Percentiles rank a stretch among this genome's conserved stretches.
Conservation (phyloP, 2,329 filamentous ascomycete species). For the Pseudocercospora eumusae region DNA sequence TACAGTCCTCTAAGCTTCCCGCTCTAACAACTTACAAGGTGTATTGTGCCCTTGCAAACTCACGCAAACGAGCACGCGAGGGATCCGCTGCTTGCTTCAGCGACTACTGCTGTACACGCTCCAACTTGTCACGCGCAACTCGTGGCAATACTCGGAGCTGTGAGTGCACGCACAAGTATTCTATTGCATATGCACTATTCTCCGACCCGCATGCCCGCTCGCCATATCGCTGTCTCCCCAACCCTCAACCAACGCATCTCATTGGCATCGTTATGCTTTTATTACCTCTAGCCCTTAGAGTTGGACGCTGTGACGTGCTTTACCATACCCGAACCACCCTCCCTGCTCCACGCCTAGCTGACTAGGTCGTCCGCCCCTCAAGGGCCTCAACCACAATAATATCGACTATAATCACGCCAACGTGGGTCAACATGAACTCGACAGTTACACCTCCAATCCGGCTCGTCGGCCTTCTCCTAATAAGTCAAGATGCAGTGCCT, state of each 20-base stretch:
- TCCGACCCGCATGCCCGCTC: constrained; percentile 13
- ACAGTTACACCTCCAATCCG: not conserved
- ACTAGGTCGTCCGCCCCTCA: not conserved
- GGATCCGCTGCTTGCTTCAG: not conserved
- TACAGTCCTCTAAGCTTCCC: not conserved
- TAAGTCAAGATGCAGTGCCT: constrained; percentile 16
- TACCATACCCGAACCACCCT: not conserved
- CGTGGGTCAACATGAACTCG: constrained; percentile 5
- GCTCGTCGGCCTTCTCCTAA: not conserved
- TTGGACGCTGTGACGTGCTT: constrained; percentile 8
- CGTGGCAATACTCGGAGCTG: not conserved
- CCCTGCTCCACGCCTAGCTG: constrained; percentile 2
- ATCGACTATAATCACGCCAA: constrained; percentile 10
- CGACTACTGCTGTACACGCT: not conserved
- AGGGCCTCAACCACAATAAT: no score
- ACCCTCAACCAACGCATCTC: not conserved
- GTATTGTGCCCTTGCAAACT: not conserved
- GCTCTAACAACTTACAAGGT: constrained; percentile 1
- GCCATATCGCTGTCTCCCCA: not conserved
- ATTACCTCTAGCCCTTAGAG: constrained; percentile 2
- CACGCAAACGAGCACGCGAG: constrained; percentile 3
- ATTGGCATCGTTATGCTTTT: constrained; percentile 4
- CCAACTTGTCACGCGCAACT: constrained; percentile 1
- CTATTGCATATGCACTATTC: constrained; percentile 16
- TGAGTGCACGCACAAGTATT: constrained; percentile 4